Base-by-base conservation (phyloP, 176 grass and related monocot species). In the Poa annua region DNA sequence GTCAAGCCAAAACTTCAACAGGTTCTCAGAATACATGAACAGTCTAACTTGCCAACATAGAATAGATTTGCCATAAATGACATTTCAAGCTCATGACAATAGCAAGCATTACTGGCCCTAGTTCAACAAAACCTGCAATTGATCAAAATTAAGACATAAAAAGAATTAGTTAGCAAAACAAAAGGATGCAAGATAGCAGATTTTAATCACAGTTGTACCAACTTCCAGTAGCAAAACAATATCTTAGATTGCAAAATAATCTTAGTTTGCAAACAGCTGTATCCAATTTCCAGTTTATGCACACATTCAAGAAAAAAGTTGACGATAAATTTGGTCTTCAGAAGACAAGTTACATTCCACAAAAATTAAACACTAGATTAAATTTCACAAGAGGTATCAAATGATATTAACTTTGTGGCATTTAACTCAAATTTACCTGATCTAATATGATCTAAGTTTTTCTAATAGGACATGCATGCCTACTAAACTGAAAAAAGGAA, bases 1-100 rank as follows among this genome's bases (percentile, higher is more conserved):
- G 75, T 81, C 54, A 42, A 11, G 63, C 50, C 63, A 81, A 77
- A 77, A 89, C 47, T 91, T 87, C 48, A 15, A 63, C 57, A 59
- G 68, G 68, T 90, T 80, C 80, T 84, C 51, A 3, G 33, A 63
- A 86, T 61, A 82, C 87, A 85, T n/a, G 53, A 82, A 32, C 78
- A 79, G 59, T 77, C 55, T 51, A 77, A 25, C 32, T 45, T 78
- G 72, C 73, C 79, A 72, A 72, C 65, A 88, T 39, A 84, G 5
- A 25, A 79, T 11, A 44, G 47, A 41, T 66, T 73, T 44, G 53
- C 55, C 35, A 79, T 15, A 69, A 51, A 78, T 34, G 77, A 50
- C 71, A 63, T 34, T 55, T 82, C 56, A 1, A 49, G 54, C 53
- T 81, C 54, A 44, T 51, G 20, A 62, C n/a, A 89, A 22, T 61